A percentile compares a stretch with the other conserved stretches of the same genome.
These are phyloP conservation scores for Angophora floribunda DNA, from an alignment of 345 rosid species.

Conservation along the genomic window DNA sequence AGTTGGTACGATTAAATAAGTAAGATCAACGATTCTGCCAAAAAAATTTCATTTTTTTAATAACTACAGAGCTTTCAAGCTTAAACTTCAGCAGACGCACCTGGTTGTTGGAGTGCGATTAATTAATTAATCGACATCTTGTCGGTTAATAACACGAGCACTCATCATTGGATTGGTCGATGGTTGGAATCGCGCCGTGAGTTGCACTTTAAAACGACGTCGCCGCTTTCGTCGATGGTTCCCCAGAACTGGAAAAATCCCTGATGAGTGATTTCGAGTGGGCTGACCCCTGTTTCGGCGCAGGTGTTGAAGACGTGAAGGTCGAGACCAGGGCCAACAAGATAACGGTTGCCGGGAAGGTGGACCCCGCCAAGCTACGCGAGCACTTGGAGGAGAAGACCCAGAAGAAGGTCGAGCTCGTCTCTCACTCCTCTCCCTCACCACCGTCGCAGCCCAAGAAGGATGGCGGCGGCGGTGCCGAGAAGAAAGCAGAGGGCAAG, in stretches of 20 bases:
- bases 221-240: not conserved
- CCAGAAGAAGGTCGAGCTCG: conserved; percentile 20
- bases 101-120: not conserved
- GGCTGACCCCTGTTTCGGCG: not conserved
- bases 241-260: not conserved
- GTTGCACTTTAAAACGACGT: not conserved
- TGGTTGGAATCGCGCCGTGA: not conserved
- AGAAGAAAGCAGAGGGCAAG: conserved; percentile 29
- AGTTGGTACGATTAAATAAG: not conserved
- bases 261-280: not conserved
- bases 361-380: conserved; percentile 20
- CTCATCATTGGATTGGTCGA: not conserved
- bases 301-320: conserved; percentile 27
- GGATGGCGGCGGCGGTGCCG: not conserved
- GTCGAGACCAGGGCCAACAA: conserved; percentile 17
- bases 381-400: conserved; percentile 19
- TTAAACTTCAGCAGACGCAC: not conserved
- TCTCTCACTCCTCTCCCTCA: conserved; percentile 2
- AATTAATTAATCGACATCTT: not conserved
- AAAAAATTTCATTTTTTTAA: not conserved
- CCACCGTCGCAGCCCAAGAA: conserved; percentile 22
- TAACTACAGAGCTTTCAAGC: not conserved
- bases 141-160: not conserved
- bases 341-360: conserved; percentile 32
- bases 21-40: not conserved